Conservation (phyloP, 768 basidiomycete genomes). For the Hortiboletus flavorubellus region DNA sequence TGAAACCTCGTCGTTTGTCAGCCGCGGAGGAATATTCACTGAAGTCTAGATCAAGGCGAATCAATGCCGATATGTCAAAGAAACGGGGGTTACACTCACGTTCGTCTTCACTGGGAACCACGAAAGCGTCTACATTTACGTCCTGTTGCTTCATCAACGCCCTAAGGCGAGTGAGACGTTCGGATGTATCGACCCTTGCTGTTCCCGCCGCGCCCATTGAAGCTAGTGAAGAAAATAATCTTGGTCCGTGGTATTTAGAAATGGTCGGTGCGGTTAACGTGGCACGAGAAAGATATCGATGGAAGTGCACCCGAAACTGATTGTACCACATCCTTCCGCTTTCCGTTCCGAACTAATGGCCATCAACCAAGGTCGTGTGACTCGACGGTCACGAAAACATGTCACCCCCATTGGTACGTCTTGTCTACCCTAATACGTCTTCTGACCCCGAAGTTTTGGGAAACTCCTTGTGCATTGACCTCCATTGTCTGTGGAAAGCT, state of each 20-base stretch:
- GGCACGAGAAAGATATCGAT: conserved; percentile 24
- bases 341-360: conserved; percentile 16
- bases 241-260: background rate
- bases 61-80: background rate
- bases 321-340: conserved; percentile 28
- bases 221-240: conserved; percentile 14
- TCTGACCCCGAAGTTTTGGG: too few species aligned
- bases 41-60: conserved; percentile 49
- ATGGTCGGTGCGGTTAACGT: background rate
- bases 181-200: conserved; percentile 56
- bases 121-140: conserved; percentile 61
- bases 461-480: background rate
- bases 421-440: too few species aligned
- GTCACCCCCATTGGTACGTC: background rate
- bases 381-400: background rate
- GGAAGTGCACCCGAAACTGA: conserved; percentile 9
- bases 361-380: conserved; percentile 7
- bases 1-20: conserved; percentile 81
- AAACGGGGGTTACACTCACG: conserved; percentile 48
- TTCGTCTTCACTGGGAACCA: conserved; percentile 91
- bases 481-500: background rate
- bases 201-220: conserved; percentile 38
- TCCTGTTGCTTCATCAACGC: conserved; percentile 62
- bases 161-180: conserved; percentile 60
- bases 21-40: conserved; percentile 88